phyloP scores from a whole-genome alignment of 371 early-diverging fungal genomes.

The Polyrhizophydium stewartii region DNA sequence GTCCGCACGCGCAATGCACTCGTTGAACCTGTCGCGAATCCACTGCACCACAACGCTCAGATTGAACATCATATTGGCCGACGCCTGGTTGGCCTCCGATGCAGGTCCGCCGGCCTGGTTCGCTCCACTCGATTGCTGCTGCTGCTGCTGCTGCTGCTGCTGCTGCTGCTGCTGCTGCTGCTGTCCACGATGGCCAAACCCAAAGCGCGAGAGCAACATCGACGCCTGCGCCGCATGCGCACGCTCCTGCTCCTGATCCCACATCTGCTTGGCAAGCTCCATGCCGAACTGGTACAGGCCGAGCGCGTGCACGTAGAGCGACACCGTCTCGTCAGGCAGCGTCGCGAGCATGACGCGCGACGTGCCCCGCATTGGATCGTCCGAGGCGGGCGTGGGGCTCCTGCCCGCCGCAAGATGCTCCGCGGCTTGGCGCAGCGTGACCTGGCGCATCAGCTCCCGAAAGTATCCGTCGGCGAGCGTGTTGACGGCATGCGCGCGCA shows the following conservation, averaged over 20 bases:
- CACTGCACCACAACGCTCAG: constrained; percentile 66
- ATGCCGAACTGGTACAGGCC: constrained; percentile 71
- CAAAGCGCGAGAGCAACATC: constrained; percentile 1
- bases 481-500: constrained; percentile 33
- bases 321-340: constrained; percentile 61
- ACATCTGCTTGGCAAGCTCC: constrained; percentile 66
- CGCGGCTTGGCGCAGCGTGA: neutral
- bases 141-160: neutral
- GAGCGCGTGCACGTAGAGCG: constrained; percentile 70
- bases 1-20: constrained; percentile 77
- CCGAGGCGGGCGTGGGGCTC: neutral
- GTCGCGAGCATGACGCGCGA: neutral
- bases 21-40: constrained; percentile 84
- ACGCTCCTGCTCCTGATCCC: constrained; percentile 40
- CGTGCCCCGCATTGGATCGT: neutral
- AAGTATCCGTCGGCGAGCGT: constrained; percentile 24
- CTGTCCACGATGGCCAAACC: neutral
- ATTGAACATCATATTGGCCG: neutral
- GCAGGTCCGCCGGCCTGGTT: neutral
- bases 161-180: neutral
- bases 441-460: constrained; percentile 2
- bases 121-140: neutral
- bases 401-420: neutral
- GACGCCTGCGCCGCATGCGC: constrained; percentile 3
- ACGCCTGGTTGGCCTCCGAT: neutral